Evolutionary conservation across 768 basidiomycete genomes (phyloP).

Genomic region (Phanerodontia chrysosporium): DNA sequence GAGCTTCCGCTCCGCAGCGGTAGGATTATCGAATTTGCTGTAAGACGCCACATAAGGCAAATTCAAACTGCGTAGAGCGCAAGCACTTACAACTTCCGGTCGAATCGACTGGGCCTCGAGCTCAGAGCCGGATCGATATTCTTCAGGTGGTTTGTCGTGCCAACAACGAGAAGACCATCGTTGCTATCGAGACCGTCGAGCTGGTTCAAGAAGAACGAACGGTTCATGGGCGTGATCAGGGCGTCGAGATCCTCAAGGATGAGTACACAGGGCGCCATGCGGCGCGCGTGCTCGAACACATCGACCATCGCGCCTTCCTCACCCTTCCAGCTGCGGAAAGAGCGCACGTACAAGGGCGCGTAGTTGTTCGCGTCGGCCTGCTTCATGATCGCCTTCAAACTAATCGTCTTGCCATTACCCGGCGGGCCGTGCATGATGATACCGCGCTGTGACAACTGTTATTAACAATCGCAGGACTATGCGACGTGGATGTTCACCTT

Average conservation of each 20-base stretch:
- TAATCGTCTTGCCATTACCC: slow-evolving; percentile 85
- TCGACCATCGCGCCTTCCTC: slow-evolving; percentile 64
- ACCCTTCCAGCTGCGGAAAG: slow-evolving; percentile 62
- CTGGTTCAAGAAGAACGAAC: slow-evolving; percentile 88
- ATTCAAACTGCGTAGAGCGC: not conserved
- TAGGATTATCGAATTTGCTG: slow-evolving; percentile 63
- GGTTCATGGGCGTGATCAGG: slow-evolving; percentile 71
- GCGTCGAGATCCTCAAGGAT: slow-evolving; percentile 71
- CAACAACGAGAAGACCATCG: slow-evolving; percentile 74
- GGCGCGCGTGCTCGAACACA: slow-evolving; percentile 72
- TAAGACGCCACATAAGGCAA: slow-evolving; percentile 27
- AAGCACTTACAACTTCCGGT: slow-evolving; percentile 72
- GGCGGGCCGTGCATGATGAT: slow-evolving; percentile 83
- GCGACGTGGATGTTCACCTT: slow-evolving; percentile 43
- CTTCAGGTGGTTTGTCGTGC: slow-evolving; percentile 83
- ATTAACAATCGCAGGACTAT: not conserved
- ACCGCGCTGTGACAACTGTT: slow-evolving; percentile 50
- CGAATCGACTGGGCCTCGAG: slow-evolving; percentile 77
- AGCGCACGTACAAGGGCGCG: slow-evolving; percentile 76
- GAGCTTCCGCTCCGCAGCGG: slow-evolving; percentile 53
- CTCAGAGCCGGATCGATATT: slow-evolving; percentile 73
- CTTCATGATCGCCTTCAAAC: slow-evolving; percentile 79
- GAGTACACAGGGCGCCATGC: slow-evolving; percentile 61
- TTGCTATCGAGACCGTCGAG: slow-evolving; percentile 78
- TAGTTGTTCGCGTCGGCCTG: slow-evolving; percentile 58